Base-by-base conservation (phyloP, 2,329 filamentous ascomycete species). In the Blastomyces percursus region DNA sequence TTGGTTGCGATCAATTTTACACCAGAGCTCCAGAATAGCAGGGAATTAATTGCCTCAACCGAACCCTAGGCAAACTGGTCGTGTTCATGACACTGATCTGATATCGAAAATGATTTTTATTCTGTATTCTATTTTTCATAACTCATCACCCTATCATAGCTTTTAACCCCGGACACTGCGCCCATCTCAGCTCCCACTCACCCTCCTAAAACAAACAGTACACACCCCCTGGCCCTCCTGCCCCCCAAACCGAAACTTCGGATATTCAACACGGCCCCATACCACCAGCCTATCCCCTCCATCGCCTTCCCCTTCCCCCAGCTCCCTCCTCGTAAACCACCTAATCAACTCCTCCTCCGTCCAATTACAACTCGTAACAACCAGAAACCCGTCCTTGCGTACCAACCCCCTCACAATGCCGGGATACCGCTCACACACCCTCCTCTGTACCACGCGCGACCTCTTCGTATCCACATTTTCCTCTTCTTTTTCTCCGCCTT, bases 291-390 rank as follows among this genome's bases (percentile, higher is more conserved):
- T 71, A 63, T 71, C 71, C 30, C 68, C 69, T n/a, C 60, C 27
- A 2, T 30, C 27, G 2, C 2, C 69, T 2, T 61, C 68, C 42
- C 67, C 68, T 3, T 61, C 74, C 65, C 4, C 46, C 21, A 12
- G 71, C 69, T 58, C 73, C 2, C 75, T 78, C 32, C 56, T 46
- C 59, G 82, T 85, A 72, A 97, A 94, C 91, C 93, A 97, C 19
- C 76, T 77, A 64, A 82, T 79, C 69, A 99, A 76, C 79, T 99
- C 94, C 50, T 86, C 83, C 78, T 94, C 91, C 1, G 93, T 97
- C 94, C 94, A 99, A 77, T 99, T 99, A 74, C 94, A 99, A 75
- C 91, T 96, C 61, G 94, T 97, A 61, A 99, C 84, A 64, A 96
- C 76, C 69, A 97, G 83, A 30, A 90, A 79, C 0, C 90, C 90